phyloP scores from a whole-genome alignment of 2,329 filamentous ascomycete genomes.

The Didymella keratinophila region DNA sequence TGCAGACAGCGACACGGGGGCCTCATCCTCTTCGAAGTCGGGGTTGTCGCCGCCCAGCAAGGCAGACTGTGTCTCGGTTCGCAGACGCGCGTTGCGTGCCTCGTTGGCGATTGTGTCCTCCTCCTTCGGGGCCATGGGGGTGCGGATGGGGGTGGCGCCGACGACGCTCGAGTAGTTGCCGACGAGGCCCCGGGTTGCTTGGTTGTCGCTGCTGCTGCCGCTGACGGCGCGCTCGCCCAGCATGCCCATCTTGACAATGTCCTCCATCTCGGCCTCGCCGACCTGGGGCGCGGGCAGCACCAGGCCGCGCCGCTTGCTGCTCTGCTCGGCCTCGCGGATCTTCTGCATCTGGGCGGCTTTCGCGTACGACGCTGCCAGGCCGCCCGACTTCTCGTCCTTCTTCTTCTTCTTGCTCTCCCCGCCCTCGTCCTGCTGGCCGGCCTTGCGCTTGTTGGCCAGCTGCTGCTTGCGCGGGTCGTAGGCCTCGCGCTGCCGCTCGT shows the following conservation, averaged over 20 bases:
- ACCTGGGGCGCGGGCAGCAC: slow-evolving; percentile 89
- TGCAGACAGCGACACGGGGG: slow-evolving; percentile 87
- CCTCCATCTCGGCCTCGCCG: slow-evolving; percentile 89
- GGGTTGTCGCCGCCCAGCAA: slow-evolving; percentile 94
- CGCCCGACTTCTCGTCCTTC: slow-evolving; percentile 77
- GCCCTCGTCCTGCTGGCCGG: slow-evolving; percentile 83
- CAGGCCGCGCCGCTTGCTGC: slow-evolving; percentile 87
- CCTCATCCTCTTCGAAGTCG: slow-evolving; percentile 79
- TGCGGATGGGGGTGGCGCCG: slow-evolving; percentile 85
- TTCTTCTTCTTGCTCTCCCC: slow-evolving; percentile 84
- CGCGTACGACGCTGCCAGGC: slow-evolving; percentile 84
- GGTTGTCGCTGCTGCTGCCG: slow-evolving; percentile 80
- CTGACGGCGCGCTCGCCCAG: slow-evolving; percentile 85
- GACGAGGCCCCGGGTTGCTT: slow-evolving; percentile 83
- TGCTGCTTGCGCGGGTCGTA: slow-evolving; percentile 96
- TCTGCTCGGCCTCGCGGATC: slow-evolving; percentile 94
- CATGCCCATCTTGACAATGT: slow-evolving; percentile 99
- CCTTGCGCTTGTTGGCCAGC: slow-evolving; percentile 89
- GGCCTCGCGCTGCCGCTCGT: slow-evolving; percentile 82
- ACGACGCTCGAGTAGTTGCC: slow-evolving; percentile 86
- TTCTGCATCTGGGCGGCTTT: slow-evolving; percentile 95
- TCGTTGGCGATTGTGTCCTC: slow-evolving; percentile 97
- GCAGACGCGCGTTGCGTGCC: slow-evolving; percentile 88
- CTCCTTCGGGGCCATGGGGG: slow-evolving; percentile 86
- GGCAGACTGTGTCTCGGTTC: slow-evolving; percentile 93